Evolutionary conservation across 345 rosid genomes (phyloP).

Genomic region (Salix viminalis): DNA sequence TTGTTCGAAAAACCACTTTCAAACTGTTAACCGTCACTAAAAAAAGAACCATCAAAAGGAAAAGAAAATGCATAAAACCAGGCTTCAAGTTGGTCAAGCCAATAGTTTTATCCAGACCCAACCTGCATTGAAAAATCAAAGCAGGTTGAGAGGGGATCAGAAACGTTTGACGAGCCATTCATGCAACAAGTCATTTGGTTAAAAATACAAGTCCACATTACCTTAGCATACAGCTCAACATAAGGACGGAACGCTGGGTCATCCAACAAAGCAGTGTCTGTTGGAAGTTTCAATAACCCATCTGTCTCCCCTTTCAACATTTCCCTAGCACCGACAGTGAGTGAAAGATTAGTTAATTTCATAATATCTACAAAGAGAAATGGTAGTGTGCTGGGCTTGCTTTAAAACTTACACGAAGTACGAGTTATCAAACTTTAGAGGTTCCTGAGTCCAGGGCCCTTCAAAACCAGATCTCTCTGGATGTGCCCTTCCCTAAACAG

Average conservation of each 20-base stretch:
- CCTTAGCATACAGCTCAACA: constrained; percentile 86
- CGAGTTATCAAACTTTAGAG: constrained; percentile 87
- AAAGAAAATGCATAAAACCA: background rate
- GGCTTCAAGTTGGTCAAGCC: constrained; percentile 1
- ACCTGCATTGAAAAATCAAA: background rate
- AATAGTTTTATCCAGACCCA: constrained; percentile 8
- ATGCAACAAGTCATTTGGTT: background rate
- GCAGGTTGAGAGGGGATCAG: background rate
- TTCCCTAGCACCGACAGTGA: constrained; percentile 40
- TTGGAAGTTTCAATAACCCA: constrained; percentile 81
- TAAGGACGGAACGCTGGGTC: constrained; percentile 60
- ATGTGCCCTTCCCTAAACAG: constrained; percentile 77
- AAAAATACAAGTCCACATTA: constrained; percentile 14
- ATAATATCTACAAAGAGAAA: background rate
- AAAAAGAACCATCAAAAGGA: background rate
- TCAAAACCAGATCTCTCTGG: constrained; percentile 93
- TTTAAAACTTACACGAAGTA: constrained; percentile 70
- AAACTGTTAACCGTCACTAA: background rate
- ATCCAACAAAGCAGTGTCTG: constrained; percentile 69
- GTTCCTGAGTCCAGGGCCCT: constrained; percentile 95
- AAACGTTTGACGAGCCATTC: background rate
- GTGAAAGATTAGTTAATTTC: background rate
- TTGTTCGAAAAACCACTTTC: background rate
- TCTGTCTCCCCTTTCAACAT: constrained; percentile 69
- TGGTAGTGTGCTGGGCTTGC: background rate